These are phyloP conservation scores for Patellifolia procumbens DNA, from an alignment of 179 eudicot species.

Conservation along the genomic window DNA sequence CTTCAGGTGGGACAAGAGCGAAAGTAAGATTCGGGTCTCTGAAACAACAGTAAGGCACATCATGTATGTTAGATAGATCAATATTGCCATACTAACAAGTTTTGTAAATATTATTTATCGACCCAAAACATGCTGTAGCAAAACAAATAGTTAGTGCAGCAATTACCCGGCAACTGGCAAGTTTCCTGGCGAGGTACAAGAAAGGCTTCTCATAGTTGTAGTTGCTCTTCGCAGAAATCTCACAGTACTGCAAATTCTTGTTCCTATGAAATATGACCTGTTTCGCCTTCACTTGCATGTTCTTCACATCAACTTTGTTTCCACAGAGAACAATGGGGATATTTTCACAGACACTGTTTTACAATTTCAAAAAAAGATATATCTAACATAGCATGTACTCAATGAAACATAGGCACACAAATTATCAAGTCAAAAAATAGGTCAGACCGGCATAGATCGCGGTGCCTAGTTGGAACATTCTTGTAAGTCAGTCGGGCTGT, in stretches of 20 bases:
- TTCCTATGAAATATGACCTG: slow-evolving; percentile 66
- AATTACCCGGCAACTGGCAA: slow-evolving; percentile 49
- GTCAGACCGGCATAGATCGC: slow-evolving; percentile 56
- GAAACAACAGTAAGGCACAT: neutral
- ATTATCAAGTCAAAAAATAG: neutral
- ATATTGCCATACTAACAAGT: too few species aligned
- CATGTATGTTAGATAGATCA: neutral
- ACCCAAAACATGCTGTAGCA: neutral
- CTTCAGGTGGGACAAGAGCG: slow-evolving; percentile 72
- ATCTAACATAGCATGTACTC: neutral
- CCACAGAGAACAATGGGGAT: slow-evolving; percentile 65
- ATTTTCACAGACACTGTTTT: slow-evolving; percentile 53
- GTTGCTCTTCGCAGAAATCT: too few species aligned
- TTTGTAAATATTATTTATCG: too few species aligned
- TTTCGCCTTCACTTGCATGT: slow-evolving; percentile 59
- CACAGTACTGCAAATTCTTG: too few species aligned
- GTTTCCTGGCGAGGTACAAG: too few species aligned
- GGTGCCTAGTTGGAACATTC: slow-evolving; percentile 69
- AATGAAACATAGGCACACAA: too few species aligned
- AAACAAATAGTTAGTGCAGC: neutral
- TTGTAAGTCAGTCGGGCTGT: too few species aligned
- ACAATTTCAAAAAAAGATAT: neutral
- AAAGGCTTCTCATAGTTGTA: too few species aligned
- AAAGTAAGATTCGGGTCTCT: slow-evolving; percentile 59
- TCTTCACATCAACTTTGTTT: slow-evolving; percentile 66